These are phyloP conservation scores for Lepidium africanum DNA, from an alignment of 345 rosid species.

Conservation along the genomic window DNA sequence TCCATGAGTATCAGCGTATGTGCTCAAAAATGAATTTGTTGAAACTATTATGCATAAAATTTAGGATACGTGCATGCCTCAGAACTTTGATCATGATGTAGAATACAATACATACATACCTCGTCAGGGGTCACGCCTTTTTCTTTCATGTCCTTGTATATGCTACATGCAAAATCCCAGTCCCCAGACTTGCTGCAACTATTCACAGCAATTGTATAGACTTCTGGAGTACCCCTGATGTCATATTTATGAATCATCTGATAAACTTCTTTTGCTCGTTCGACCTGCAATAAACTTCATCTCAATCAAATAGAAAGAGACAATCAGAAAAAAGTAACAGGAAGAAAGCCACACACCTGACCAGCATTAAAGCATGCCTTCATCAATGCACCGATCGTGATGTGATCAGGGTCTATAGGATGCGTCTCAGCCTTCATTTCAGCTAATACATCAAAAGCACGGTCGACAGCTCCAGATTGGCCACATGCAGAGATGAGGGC, in stretches of 20 bases:
- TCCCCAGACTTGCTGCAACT: constrained; percentile 82
- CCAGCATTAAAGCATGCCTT: constrained; percentile 86
- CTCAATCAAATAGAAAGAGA: background rate
- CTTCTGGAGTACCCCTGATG: constrained; percentile 90
- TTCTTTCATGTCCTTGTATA: constrained; percentile 68
- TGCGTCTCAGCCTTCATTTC: constrained; percentile 82
- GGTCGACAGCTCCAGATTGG: constrained; percentile 91
- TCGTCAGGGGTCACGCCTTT: constrained; percentile 77
- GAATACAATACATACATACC: constrained; percentile 34
- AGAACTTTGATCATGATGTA: background rate
- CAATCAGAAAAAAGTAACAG: background rate
- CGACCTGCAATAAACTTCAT: constrained; percentile 47
- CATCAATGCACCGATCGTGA: constrained; percentile 83
- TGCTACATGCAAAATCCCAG: constrained; percentile 69
- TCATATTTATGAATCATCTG: constrained; percentile 58
- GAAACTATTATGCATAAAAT: background rate
- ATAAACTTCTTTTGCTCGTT: constrained; percentile 74
- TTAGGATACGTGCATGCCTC: background rate
- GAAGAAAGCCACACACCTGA: constrained; percentile 46
- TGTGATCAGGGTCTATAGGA: constrained; percentile 93
- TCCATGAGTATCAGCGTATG: background rate
- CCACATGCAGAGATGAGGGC: constrained; percentile 98
- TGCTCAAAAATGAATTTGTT: background rate
- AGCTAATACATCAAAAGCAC: constrained; percentile 95
- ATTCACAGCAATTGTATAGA: constrained; percentile 78